Conservation (phyloP, 1,284 basidiomycete genomes). For the Anthracocystis walkeri region DNA sequence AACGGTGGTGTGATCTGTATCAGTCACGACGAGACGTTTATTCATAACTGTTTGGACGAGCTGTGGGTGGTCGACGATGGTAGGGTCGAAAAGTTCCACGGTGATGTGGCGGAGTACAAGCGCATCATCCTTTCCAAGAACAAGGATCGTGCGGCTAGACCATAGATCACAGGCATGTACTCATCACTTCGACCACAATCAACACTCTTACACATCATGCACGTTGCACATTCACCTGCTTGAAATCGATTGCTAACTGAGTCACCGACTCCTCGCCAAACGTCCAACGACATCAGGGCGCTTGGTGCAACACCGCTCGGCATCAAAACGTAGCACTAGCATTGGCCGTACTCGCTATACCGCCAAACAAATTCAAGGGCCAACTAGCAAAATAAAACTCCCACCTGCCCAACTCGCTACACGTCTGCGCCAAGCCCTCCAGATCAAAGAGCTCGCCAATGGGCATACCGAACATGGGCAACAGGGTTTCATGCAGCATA, state of each 20-base stretch:
- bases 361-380: slow-evolving; percentile 70
- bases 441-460: slow-evolving; percentile 72
- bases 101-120: slow-evolving; percentile 93
- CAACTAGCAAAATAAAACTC: slow-evolving; percentile 71
- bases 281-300: too few species aligned
- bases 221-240: too few species aligned
- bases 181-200: neutral
- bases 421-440: slow-evolving; percentile 67
- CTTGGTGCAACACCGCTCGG: too few species aligned
- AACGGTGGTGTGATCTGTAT: slow-evolving; percentile 82
- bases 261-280: too few species aligned
- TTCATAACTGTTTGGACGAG: slow-evolving; percentile 61
- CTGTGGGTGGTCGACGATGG: slow-evolving; percentile 83
- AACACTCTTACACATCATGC: neutral
- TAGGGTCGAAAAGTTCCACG: slow-evolving; percentile 84
- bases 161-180: neutral
- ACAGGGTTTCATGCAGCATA: slow-evolving; percentile 57
- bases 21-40: slow-evolving; percentile 66
- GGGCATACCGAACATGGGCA: slow-evolving; percentile 64
- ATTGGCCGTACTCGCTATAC: slow-evolving; percentile 71
- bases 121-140: slow-evolving; percentile 71
- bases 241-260: too few species aligned
- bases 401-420: slow-evolving; percentile 65
- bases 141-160: slow-evolving; percentile 30
- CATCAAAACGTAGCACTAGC: slow-evolving; percentile 65